Evolutionary conservation across 23 red algal species (phyloP), one percentile per base, ranked within the genome.

Genomic region (Gracilariopsis chorda): DNA sequence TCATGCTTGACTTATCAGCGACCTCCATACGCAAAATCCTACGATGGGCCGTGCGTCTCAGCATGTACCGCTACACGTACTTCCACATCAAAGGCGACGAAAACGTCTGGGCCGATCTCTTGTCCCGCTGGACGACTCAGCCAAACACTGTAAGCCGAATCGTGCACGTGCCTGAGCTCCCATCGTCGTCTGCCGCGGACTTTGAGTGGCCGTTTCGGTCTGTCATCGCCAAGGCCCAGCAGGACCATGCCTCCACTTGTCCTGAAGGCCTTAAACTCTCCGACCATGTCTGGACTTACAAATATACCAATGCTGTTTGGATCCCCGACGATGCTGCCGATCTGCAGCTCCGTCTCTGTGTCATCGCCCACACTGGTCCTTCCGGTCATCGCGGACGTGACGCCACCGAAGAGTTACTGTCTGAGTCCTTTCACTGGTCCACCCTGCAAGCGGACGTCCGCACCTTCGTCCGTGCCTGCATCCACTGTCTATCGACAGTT

Each of bases 1-100:
- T 86, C 4, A 59, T 86, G 6, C 81, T 41, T 16, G 81, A 86
- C 41, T 32, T 86, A 41, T 86, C 60, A 16, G 21, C 21, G 6
- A 86, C 81, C 0, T 68, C 57, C 13, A 4, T 72, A 21, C 81
- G 36, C 84, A 88, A 90, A 68, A 51, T 90, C 10, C 70, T 79
- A 21, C 52, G 72, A 20, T 80, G 57, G 69, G 42, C 71, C 30
- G 51, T 78, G 42, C 51, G 49, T 60, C 58, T 90, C 11, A 79
- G 52, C 46, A 90, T 90, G 48, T 80, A 79, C 73, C 32, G 36
- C 6, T 90, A 90, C 41, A 90, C 71, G 33, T 79, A 1, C 47
- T 67, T 58, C 73, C 74, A 80, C 65, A 90, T 78, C 71, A 77
- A 79, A 7, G 70, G 86, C 29, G 65, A 88, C 30, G 84, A 76